These are phyloP conservation scores for Hymenoscyphus occultus DNA, from an alignment of 2,329 filamentous ascomycete species.

Conservation along the genomic window DNA sequence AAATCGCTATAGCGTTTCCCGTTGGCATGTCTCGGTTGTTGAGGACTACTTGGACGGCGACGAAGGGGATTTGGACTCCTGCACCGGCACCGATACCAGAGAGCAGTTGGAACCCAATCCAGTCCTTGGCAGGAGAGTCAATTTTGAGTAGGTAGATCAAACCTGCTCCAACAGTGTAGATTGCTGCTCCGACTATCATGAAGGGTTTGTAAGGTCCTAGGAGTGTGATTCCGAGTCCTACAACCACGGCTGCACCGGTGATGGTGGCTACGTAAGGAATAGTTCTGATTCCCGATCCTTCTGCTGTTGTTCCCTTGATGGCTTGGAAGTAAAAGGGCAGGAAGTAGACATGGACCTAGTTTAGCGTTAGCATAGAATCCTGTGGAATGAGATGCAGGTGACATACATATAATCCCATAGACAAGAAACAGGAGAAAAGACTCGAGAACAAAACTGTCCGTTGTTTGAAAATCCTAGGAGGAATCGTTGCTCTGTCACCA, in stretches of 20 bases:
- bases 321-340: constrained; percentile 52
- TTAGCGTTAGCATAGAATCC: constrained; percentile 13
- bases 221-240: constrained; percentile 40
- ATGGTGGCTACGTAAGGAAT: constrained; percentile 46
- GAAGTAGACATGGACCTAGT: constrained; percentile 51
- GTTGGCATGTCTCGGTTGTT: constrained; percentile 51
- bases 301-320: constrained; percentile 41
- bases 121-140: constrained; percentile 44
- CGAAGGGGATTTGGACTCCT: constrained; percentile 47
- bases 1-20: constrained; percentile 55
- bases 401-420: constrained; percentile 35
- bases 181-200: constrained; percentile 44
- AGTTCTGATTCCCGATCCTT: constrained; percentile 41
- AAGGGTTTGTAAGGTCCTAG: constrained; percentile 45
- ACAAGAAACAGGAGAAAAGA: constrained; percentile 37
- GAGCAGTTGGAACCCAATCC: constrained; percentile 54
- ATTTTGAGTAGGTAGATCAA: constrained; percentile 42
- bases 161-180: constrained; percentile 45
- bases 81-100: constrained; percentile 47
- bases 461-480: constrained; percentile 43
- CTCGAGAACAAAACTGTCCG: constrained; percentile 38
- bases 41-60: constrained; percentile 50
- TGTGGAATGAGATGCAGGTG: constrained; percentile 37
- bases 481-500: constrained; percentile 50
- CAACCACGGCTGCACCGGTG: constrained; percentile 41